phyloP scores from a whole-genome alignment of 2,329 filamentous ascomycete genomes.

The Apiospora pterosperma region DNA sequence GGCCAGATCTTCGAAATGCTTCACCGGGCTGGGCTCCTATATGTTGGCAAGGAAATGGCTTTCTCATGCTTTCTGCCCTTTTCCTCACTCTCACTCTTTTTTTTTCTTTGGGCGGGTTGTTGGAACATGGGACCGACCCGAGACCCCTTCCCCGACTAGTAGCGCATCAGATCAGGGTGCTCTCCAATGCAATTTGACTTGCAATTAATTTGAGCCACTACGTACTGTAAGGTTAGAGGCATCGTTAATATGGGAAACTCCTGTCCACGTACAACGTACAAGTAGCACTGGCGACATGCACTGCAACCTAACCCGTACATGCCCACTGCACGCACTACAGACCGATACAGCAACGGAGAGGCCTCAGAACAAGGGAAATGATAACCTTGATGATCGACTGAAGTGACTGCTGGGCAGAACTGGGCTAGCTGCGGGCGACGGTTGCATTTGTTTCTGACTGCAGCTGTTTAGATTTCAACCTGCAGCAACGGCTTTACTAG shows the following conservation, averaged over 20 bases:
- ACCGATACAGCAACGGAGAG: too few relatives aligned
- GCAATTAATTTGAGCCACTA: slow-evolving; percentile 2
- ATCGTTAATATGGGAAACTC: background rate
- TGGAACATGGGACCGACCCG: too few relatives aligned
- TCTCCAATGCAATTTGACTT: background rate
- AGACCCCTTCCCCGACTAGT: slow-evolving; percentile 3
- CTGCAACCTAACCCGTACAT: background rate
- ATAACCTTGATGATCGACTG: background rate
- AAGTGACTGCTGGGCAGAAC: too few relatives aligned
- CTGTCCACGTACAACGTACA: background rate
- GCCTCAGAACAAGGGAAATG: background rate
- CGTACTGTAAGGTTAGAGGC: slow-evolving; percentile 1
- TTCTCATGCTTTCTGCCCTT: background rate
- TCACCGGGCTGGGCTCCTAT: too few relatives aligned
- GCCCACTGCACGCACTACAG: too few relatives aligned
- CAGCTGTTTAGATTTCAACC: background rate
- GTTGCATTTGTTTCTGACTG: background rate
- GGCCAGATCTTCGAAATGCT: too few relatives aligned
- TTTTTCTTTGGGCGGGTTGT: background rate
- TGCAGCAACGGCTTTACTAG: background rate
- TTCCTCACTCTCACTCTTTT: background rate
- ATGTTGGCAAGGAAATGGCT: too few relatives aligned
- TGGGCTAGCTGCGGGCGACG: background rate
- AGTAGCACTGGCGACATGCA: too few relatives aligned
- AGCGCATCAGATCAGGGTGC: slow-evolving; percentile 1